Evolutionary conservation across 495 filamentous ascomycete species (phyloP), one percentile per base, ranked within the genome.

Genomic region (Penicillium mononematosum): DNA sequence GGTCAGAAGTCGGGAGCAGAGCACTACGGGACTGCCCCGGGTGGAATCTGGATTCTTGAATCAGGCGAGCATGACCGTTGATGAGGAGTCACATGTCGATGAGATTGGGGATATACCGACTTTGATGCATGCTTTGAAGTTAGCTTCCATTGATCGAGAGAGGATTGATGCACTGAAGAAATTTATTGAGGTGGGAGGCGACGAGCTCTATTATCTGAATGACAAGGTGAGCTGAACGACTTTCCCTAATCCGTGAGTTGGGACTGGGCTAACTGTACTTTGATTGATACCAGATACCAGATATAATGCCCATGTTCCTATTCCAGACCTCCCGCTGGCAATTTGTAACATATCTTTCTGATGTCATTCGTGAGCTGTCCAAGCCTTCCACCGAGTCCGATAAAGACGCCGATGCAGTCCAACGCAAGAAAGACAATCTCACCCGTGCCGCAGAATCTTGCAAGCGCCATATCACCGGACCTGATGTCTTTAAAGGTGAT

Each of bases 241-340:
- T 38, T 43, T 11, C 20, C 17, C 5, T 19, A 16, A 22, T 12
- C 25, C 55, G 27, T 25, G 50, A 39, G n/a, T 50, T 32, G 45
- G 32, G 10, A 31, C 38, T 10, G 41, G 22, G 43, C 60, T 68
- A 55, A 65, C n/a, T 25, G 31, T 29, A 14, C 19, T 51, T 47
- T 36, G n/a, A 9, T 29, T 31, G 31, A 31, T 4, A 41, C 27
- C 36, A 77, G 75, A 92, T 98, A 74, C 88, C 88, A 24, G 82
- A 88, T 20, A 90, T 98, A 61, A 92, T 97, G 88, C 68, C 81
- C 2, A 73, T 86, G 57, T 91, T 98, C 70, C 79, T 98, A 42
- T 98, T 96, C 69, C 93, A 98, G 71, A 82, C 86, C 19, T 96
- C 92, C 0, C 83, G 92, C 32, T 83, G 89, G 62, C 85, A 89